These are phyloP conservation scores for Rhynchosporium agropyri DNA, from an alignment of 2,329 filamentous ascomycete genomes.

Conservation along the genomic window DNA sequence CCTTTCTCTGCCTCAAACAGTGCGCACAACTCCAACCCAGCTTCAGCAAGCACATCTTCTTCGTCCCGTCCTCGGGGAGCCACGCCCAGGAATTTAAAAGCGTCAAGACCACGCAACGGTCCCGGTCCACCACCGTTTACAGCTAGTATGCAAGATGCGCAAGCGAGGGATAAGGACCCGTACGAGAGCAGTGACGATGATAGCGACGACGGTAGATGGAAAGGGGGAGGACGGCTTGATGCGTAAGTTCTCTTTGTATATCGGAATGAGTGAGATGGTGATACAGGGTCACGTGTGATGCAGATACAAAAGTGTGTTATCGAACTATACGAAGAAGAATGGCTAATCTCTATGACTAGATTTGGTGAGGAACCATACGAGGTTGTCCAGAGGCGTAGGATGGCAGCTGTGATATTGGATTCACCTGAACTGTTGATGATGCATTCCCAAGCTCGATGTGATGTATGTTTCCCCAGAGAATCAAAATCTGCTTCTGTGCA, in stretches of 20 bases:
- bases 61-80: neutral
- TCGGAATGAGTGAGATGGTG: neutral
- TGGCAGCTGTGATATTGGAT: slow-evolving; percentile 58
- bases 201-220: slow-evolving; percentile 9
- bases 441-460: slow-evolving; percentile 55
- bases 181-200: slow-evolving; percentile 43
- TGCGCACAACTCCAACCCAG: neutral
- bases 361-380: slow-evolving; percentile 36
- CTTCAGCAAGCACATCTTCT: slow-evolving; percentile 2
- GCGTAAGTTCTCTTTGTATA: slow-evolving; percentile 13
- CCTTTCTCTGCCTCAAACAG: neutral
- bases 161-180: slow-evolving; percentile 61
- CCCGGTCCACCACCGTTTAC: slow-evolving; percentile 45
- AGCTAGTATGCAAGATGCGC: slow-evolving; percentile 57
- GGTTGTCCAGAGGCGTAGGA: slow-evolving; percentile 43
- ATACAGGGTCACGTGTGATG: neutral
- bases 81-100: neutral
- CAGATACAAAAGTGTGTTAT: neutral
- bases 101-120: neutral
- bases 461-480: slow-evolving; percentile 48
- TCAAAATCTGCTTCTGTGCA: neutral
- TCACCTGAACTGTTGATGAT: slow-evolving; percentile 62
- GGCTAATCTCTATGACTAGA: slow-evolving; percentile 21
- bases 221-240: slow-evolving; percentile 7
- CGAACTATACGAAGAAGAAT: neutral